Base-by-base conservation (phyloP, 2,329 filamentous ascomycete species). In the Verticillium klebahnii region DNA sequence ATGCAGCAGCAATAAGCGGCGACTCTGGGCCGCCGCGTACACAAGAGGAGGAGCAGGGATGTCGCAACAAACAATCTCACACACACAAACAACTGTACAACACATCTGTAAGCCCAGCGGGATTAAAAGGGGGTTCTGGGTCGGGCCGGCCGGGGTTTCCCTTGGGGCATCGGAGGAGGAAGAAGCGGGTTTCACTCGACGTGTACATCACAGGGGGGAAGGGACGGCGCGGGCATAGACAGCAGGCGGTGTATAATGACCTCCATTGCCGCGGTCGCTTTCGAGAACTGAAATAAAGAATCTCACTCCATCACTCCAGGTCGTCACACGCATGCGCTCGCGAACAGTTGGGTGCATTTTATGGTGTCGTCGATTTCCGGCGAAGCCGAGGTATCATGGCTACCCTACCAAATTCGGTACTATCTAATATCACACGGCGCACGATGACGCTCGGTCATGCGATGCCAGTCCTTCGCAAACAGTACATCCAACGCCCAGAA, bases 1-100 rank as follows among this genome's bases (percentile, higher is more conserved):
- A 78, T 82, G 78, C 77, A 78, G 69, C 74, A 78, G 66, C 78
- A 77, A 71, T 80, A 79, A 71, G 19, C 56, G 34, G 15, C 36
- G 29, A 29, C 12, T 50, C 23, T 23, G 17, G 40, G 11, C 65
- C 19, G 25, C 4, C 40, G 56, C 45, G 40, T 32, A 12, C 57
- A 59, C 56, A 57, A 57, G 34, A 59, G 25, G 32, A 54, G 61
- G 45, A 58, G 52, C 59, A 31, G 54, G 36, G 29, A 58, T 60
- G 39, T 17, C 29, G 50, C 32, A 55, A 58, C 23, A 62, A 5
- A 56, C 19, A 29, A 29, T 29, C 29, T 29, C 29, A 29, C 29
- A 29, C 29, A 29, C 45, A 52, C 56, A 55, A 31, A 58, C 58
- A 25, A 25, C 56, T 57, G 57, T 64, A 62, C 61, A 64, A 64